phyloP scores from a whole-genome alignment of 1,284 basidiomycete genomes.

The Agaricales sp. region DNA sequence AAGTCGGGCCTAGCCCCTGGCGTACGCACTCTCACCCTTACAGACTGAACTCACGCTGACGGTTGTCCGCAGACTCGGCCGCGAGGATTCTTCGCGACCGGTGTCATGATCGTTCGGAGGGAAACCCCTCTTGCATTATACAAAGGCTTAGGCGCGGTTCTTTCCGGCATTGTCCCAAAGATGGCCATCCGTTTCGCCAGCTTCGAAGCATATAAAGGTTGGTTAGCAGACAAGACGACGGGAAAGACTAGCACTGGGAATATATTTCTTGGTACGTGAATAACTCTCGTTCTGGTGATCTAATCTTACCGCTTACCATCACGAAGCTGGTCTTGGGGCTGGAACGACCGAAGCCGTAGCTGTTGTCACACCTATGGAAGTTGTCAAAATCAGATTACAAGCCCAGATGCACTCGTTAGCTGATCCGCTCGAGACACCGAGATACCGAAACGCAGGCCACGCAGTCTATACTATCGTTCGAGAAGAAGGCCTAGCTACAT shows the following conservation, averaged over 20 bases:
- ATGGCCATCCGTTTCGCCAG: slow-evolving; percentile 99
- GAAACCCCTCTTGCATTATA: slow-evolving; percentile 96
- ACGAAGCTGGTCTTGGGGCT: slow-evolving; percentile 81
- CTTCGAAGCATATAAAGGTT: slow-evolving; percentile 91
- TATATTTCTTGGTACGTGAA: slow-evolving; percentile 66
- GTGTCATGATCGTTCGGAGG: slow-evolving; percentile 78
- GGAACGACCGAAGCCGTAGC: slow-evolving; percentile 91
- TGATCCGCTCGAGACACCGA: slow-evolving; percentile 88
- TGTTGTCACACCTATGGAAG: slow-evolving; percentile 98
- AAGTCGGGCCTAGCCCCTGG: slow-evolving; percentile 68
- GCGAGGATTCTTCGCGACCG: slow-evolving; percentile 91
- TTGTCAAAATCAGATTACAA: slow-evolving; percentile 97
- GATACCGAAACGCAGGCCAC: slow-evolving; percentile 95
- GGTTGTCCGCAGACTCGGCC: slow-evolving; percentile 63
- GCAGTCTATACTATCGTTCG: slow-evolving; percentile 92
- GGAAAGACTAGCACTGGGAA: slow-evolving; percentile 67
- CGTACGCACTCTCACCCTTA: slow-evolving; percentile 37
- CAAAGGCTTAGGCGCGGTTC: slow-evolving; percentile 97
- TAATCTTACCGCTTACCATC: slow-evolving; percentile 5
- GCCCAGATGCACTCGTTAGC: slow-evolving; percentile 97
- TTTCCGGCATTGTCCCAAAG: slow-evolving; percentile 97
- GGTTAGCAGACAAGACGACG: slow-evolving; percentile 67
- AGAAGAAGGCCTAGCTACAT: slow-evolving; percentile 81
- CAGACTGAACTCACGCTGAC: background rate
- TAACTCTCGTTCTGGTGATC: background rate